Conservation (phyloP, 1,139 yeast species). For the Yamadazyma oceani region DNA sequence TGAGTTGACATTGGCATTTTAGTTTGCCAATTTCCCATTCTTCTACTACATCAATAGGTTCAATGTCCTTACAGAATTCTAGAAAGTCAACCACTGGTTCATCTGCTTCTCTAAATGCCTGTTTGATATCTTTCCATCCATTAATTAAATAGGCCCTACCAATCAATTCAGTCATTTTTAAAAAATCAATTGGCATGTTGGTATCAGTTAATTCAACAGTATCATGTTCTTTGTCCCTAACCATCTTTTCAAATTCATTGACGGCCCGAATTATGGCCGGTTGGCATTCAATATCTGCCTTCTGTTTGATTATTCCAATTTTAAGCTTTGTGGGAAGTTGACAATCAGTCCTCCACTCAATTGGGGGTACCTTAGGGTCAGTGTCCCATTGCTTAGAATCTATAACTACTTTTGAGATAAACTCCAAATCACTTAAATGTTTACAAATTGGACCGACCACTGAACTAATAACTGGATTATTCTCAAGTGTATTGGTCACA, state of each 20-base stretch:
- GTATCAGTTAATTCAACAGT: constrained; percentile 23
- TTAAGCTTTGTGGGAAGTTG: constrained; percentile 6
- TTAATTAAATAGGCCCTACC: constrained; percentile 48
- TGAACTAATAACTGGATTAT: constrained; percentile 55
- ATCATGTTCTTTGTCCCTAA: constrained; percentile 6
- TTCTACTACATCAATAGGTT: constrained; percentile 36
- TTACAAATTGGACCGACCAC: constrained; percentile 63
- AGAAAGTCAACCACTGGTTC: constrained; percentile 38
- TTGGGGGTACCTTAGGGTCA: constrained; percentile 19
- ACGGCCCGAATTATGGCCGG: constrained; percentile 10
- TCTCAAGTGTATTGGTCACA: constrained; percentile 50
- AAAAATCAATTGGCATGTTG: constrained; percentile 45
- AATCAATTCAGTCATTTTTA: constrained; percentile 48
- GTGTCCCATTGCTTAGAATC: constrained; percentile 18
- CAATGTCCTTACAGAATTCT: constrained; percentile 52
- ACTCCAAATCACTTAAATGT: constrained; percentile 58
- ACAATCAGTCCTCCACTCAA: constrained; percentile 13
- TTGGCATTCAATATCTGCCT: constrained; percentile 4
- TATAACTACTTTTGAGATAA: constrained; percentile 21
- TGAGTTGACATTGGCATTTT: constrained; percentile 50
- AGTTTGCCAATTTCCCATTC: constrained; percentile 41
- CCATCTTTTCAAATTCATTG: constrained; percentile 1
- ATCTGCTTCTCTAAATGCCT: constrained; percentile 49
- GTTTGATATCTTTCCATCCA: constrained; percentile 45
- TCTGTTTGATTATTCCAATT: constrained; percentile 7